phyloP scores from a whole-genome alignment of 768 basidiomycete species.

The Termitomyces sp. region DNA sequence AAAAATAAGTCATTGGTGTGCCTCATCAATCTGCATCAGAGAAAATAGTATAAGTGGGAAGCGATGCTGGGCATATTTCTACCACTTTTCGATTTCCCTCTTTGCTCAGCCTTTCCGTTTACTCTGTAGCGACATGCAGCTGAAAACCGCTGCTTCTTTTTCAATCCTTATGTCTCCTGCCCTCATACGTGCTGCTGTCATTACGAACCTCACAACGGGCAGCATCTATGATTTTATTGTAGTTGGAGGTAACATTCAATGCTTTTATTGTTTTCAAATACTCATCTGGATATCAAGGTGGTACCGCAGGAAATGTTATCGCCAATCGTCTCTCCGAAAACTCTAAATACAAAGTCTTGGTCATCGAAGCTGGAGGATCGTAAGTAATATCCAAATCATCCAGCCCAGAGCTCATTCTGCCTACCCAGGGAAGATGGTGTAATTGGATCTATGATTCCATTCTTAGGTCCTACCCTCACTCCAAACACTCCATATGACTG shows the following conservation, averaged over 20 bases:
- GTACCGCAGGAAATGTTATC: conserved; percentile 17
- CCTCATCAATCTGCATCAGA: too few species aligned
- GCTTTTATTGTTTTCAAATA: background rate
- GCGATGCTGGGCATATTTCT: too few species aligned
- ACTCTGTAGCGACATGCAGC: conserved; percentile 1
- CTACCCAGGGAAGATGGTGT: conserved; percentile 8
- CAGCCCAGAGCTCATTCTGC: background rate
- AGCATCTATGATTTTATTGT: conserved; percentile 21
- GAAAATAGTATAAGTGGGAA: too few species aligned
- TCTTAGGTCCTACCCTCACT: conserved; percentile 7
- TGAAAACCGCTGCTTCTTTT: background rate
- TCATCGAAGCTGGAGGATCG: conserved; percentile 34
- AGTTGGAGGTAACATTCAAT: conserved; percentile 16
- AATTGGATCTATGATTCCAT: conserved; percentile 7
- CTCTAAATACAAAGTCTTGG: conserved; percentile 31
- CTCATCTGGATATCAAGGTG: conserved; percentile 5
- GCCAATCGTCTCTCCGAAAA: conserved; percentile 34
- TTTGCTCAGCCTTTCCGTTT: background rate
- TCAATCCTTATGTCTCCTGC: background rate
- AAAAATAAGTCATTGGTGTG: too few species aligned
- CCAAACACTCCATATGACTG: conserved; percentile 17
- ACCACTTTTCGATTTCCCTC: background rate
- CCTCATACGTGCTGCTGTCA: conserved; percentile 1
- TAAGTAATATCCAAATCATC: background rate
- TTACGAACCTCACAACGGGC: conserved; percentile 1